Conservation (phyloP, 2,329 filamentous ascomycete species). For the Hypoxylon rubiginosum region DNA sequence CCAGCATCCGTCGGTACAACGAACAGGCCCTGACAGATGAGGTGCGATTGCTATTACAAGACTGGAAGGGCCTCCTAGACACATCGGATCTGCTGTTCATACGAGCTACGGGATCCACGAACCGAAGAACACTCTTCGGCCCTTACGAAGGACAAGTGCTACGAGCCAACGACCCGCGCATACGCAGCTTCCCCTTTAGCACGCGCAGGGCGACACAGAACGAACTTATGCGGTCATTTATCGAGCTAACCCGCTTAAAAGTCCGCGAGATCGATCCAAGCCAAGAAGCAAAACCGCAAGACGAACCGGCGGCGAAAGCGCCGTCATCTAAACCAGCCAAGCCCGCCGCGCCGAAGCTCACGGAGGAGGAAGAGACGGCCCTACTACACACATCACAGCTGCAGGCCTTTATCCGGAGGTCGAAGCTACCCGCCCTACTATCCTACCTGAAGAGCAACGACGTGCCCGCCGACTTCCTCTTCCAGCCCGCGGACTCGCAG, state of each 20-base stretch:
- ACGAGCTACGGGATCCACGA: conserved; percentile 87
- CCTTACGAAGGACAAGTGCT: conserved; percentile 92
- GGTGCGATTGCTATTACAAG: conserved; percentile 81
- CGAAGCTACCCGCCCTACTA: conserved; percentile 87
- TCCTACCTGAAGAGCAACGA: conserved; percentile 85
- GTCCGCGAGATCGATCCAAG: conserved; percentile 81
- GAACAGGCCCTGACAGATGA: conserved; percentile 92
- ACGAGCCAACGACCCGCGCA: conserved; percentile 79
- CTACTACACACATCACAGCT: conserved; percentile 89
- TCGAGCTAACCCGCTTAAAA: conserved; percentile 93
- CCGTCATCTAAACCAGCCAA: conserved; percentile 61
- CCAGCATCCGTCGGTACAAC: conserved; percentile 90
- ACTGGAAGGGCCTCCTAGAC: conserved; percentile 90
- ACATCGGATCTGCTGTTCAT: conserved; percentile 88
- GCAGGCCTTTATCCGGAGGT: conserved; percentile 87
- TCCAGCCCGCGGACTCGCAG: conserved; percentile 75
- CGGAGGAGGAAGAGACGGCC: conserved; percentile 86
- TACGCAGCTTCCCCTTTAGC: conserved; percentile 92
- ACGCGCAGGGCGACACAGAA: conserved; percentile 92
- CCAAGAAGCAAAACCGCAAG: conserved; percentile 62
- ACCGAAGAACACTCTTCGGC: conserved; percentile 88
- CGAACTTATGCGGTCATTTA: conserved; percentile 93
- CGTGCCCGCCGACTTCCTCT: conserved; percentile 78
- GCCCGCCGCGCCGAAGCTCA: conserved; percentile 72
- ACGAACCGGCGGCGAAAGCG: conserved; percentile 57